These are phyloP conservation scores for Phytophthora citricola DNA, from an alignment of 352 stramenopile species.

Conservation along the genomic window DNA sequence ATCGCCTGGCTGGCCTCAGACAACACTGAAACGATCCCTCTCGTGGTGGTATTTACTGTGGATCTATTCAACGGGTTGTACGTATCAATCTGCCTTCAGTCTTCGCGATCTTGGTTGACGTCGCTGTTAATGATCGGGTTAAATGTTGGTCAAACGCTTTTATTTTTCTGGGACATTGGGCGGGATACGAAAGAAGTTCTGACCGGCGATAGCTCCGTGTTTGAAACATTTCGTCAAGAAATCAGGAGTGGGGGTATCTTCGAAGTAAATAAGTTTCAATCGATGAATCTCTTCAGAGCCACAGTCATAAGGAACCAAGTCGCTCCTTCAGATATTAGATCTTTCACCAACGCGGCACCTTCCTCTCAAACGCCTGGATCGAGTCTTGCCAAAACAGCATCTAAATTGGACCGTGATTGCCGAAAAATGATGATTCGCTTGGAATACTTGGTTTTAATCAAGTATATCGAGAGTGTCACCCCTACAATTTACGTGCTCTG, in stretches of 20 bases:
- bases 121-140: conserved; percentile 9
- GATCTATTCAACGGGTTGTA: conserved; percentile 26
- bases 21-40: conserved; percentile 16
- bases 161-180: not conserved
- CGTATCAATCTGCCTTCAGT: conserved; percentile 12
- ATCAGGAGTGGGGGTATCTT: not conserved
- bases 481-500: conserved; percentile 28
- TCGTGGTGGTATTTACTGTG: conserved; percentile 21
- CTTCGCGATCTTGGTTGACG: conserved; percentile 5
- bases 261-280: not conserved
- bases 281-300: not conserved
- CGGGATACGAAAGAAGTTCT: not conserved
- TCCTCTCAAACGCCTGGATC: not conserved
- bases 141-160: not conserved
- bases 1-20: conserved; percentile 3
- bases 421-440: not conserved
- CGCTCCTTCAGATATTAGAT: not conserved
- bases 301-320: not conserved
- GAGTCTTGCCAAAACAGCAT: not conserved
- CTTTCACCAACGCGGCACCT: not conserved
- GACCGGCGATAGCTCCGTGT: not conserved
- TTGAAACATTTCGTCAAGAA: not conserved
- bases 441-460: conserved; percentile 2
- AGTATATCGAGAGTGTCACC: conserved; percentile 12
- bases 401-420: not conserved